Evolutionary conservation across 179 eudicot species (phyloP).

Genomic region (Beta macrorhiza): DNA sequence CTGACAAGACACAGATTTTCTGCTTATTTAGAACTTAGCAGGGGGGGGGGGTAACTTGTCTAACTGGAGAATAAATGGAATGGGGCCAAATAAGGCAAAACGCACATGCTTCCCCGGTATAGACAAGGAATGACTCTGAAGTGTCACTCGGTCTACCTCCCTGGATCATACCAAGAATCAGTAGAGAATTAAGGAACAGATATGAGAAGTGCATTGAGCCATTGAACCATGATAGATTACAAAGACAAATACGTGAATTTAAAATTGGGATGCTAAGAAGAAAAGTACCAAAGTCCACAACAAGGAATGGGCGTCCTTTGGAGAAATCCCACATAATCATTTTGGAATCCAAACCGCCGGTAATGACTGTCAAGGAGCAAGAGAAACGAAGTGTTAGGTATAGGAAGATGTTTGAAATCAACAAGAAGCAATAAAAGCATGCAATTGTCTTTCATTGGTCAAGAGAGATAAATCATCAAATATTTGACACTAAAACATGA

Average conservation of each 20-base stretch:
- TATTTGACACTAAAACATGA: not conserved
- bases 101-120: not conserved
- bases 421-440: slow-evolving; percentile 12
- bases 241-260: not conserved
- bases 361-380: slow-evolving; percentile 55
- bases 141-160: not conserved
- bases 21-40: no score
- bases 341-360: slow-evolving; percentile 95
- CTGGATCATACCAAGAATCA: not conserved
- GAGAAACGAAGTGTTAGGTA: not conserved
- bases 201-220: not conserved
- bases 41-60: no score
- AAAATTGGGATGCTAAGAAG: not conserved
- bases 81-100: not conserved
- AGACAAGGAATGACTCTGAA: not conserved
- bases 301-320: slow-evolving; percentile 67
- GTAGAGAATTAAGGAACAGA: not conserved
- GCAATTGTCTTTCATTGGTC: not conserved
- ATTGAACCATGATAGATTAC: not conserved
- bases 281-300: slow-evolving; percentile 70
- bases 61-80: no score
- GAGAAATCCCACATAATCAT: slow-evolving; percentile 97
- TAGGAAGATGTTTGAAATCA: slow-evolving; percentile 1
- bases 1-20: not conserved
- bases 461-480: slow-evolving; percentile 3